Evolutionary conservation across 2,329 filamentous ascomycete genomes (phyloP).

Genomic region (Exophiala sideris): DNA sequence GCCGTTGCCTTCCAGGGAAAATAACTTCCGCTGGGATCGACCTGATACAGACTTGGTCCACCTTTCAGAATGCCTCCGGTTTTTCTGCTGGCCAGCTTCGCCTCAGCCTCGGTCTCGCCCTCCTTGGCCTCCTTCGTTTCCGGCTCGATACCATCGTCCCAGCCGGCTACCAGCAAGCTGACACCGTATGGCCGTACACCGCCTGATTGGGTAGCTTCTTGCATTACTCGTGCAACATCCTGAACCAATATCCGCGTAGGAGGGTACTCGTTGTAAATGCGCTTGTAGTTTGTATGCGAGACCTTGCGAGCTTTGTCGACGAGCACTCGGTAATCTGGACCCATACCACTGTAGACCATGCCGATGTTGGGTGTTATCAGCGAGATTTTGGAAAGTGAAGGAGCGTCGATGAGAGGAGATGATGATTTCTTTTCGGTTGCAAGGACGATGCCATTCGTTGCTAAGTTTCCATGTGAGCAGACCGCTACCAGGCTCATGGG

Average conservation of each 20-base stretch:
- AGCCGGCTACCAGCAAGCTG: slow-evolving; percentile 89
- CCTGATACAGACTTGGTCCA: slow-evolving; percentile 95
- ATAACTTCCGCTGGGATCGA: slow-evolving; percentile 97
- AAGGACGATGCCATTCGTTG: slow-evolving; percentile 97
- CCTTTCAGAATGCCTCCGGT: slow-evolving; percentile 95
- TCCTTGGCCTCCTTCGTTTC: slow-evolving; percentile 65
- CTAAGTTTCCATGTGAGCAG: slow-evolving; percentile 46
- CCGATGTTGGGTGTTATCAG: slow-evolving; percentile 98
- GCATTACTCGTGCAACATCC: slow-evolving; percentile 95
- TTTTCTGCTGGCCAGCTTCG: slow-evolving; percentile 78
- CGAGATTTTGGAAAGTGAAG: slow-evolving; percentile 94
- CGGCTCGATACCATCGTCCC: slow-evolving; percentile 94
- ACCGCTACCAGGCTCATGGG: not conserved
- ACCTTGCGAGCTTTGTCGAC: slow-evolving; percentile 98
- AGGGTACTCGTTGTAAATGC: slow-evolving; percentile 99
- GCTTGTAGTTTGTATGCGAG: slow-evolving; percentile 97
- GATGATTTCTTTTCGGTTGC: slow-evolving; percentile 99
- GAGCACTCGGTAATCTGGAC: slow-evolving; percentile 93
- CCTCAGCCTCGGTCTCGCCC: slow-evolving; percentile 55
- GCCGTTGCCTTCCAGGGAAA: slow-evolving; percentile 99
- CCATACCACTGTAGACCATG: slow-evolving; percentile 99
- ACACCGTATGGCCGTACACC: slow-evolving; percentile 97
- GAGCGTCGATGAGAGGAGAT: slow-evolving; percentile 90
- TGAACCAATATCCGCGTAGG: slow-evolving; percentile 98
- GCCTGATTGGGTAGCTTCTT: slow-evolving; percentile 96